Evolutionary conservation across 23 red algal genomes (phyloP).

Genomic region (Cyanidiococcus yangmingshanensis): DNA sequence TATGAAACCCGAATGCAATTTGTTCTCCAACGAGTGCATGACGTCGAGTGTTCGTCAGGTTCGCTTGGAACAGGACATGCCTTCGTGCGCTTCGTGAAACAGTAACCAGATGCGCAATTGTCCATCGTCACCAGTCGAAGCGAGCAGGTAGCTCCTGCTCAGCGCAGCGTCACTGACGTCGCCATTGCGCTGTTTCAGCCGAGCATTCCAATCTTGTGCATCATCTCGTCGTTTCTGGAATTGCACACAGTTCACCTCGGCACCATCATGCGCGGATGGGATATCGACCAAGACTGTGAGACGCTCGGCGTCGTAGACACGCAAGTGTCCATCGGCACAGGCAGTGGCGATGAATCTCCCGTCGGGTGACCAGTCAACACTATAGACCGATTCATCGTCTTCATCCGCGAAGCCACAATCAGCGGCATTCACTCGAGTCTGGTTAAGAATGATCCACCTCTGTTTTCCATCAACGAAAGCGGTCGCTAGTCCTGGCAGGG

Average conservation of each 20-base stretch:
- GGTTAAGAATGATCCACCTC: not conserved
- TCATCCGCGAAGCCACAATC: conserved; percentile 7
- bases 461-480: not conserved
- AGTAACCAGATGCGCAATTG: not conserved
- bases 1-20: no score
- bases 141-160: not conserved
- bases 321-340: not conserved
- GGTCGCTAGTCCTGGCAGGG: not conserved
- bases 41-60: no score
- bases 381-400: conserved; percentile 5
- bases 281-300: not conserved
- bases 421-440: not conserved
- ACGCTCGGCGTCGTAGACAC: not conserved
- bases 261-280: not conserved
- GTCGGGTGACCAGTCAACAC: not conserved
- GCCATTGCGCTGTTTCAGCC: not conserved
- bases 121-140: conserved; percentile 6
- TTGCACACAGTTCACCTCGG: conserved; percentile 12
- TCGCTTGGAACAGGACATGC: no score
- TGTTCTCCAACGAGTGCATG: no score
- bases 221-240: not conserved
- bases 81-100: no score
- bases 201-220: not conserved
- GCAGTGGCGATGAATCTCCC: not conserved
- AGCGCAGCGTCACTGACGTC: not conserved